A percentile compares a stretch with the other conserved stretches of the same genome.
phyloP scores from a whole-genome alignment of 129 eudicot genomes.

The Flaveria robusta region DNA sequence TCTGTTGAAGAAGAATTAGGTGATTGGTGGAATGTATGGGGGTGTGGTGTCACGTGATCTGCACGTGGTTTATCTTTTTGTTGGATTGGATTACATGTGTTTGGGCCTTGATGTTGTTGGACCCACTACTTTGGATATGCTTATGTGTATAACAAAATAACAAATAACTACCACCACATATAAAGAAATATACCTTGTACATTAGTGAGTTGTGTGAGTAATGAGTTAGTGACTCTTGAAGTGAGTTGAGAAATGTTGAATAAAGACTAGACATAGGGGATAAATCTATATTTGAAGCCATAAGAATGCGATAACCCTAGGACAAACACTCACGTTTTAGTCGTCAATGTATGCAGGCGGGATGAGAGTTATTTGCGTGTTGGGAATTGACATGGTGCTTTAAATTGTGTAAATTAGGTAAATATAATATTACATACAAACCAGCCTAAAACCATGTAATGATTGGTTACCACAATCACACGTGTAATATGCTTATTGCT shows the following conservation, averaged over 20 bases:
- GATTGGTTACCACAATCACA: background rate
- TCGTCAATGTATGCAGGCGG: no score
- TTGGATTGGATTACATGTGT: conserved; percentile 17
- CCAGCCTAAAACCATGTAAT: no score
- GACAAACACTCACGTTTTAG: no score
- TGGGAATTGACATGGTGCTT: no score
- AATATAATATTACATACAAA: no score
- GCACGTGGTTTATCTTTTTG: conserved; percentile 17
- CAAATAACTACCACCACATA: conserved; percentile 4
- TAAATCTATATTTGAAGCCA: background rate
- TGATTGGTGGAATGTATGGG: conserved; percentile 7
- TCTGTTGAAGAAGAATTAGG: conserved; percentile 11
- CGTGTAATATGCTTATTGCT: background rate
- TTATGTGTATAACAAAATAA: background rate
- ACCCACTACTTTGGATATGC: conserved; percentile 22
- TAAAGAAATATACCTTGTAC: background rate
- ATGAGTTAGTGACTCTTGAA: background rate
- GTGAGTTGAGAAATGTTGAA: background rate
- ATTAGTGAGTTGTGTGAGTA: background rate
- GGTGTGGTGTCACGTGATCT: conserved; percentile 29
- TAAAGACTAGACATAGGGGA: background rate
- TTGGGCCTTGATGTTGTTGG: conserved; percentile 27
- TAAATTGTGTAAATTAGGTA: no score
- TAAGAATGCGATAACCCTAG: background rate
- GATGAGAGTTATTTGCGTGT: background rate